Percentiles rank a stretch among this genome's conserved stretches.
phyloP scores from a whole-genome alignment of 1,284 basidiomycete genomes.

The Trichosporon inkin region DNA sequence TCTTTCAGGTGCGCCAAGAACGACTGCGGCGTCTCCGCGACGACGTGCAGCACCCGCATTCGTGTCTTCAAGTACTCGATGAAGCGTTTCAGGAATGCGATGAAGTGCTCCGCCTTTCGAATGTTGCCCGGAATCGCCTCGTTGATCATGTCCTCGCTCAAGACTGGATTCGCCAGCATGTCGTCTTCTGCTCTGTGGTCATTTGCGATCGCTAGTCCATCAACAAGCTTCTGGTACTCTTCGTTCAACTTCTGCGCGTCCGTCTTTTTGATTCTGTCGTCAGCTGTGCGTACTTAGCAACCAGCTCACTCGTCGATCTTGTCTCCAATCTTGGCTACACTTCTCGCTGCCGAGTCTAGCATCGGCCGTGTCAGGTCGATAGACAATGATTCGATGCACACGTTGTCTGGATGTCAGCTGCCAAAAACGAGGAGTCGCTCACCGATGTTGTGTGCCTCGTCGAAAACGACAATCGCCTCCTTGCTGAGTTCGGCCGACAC shows the following conservation, averaged over 20 bases:
- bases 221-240: slow-evolving; percentile 94
- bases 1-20: slow-evolving; percentile 98
- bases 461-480: slow-evolving; percentile 97
- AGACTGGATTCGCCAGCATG: slow-evolving; percentile 90
- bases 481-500: slow-evolving; percentile 97
- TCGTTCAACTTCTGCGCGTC: slow-evolving; percentile 93
- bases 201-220: slow-evolving; percentile 79
- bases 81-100: slow-evolving; percentile 95
- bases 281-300: background rate
- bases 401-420: slow-evolving; percentile 66
- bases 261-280: slow-evolving; percentile 77
- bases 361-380: slow-evolving; percentile 98
- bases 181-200: slow-evolving; percentile 64
- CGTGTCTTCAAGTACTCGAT: slow-evolving; percentile 99
- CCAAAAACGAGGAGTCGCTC: slow-evolving; percentile 26
- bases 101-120: slow-evolving; percentile 96
- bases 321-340: slow-evolving; percentile 79
- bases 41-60: slow-evolving; percentile 97
- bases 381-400: slow-evolving; percentile 96
- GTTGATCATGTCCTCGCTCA: slow-evolving; percentile 89
- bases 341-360: slow-evolving; percentile 90
- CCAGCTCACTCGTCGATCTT: slow-evolving; percentile 81
- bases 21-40: slow-evolving; percentile 98
- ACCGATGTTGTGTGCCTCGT: slow-evolving; percentile 99
- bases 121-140: slow-evolving; percentile 99